phyloP scores from a whole-genome alignment of 116 monocot species.

The Trichopus zeylanicus region DNA sequence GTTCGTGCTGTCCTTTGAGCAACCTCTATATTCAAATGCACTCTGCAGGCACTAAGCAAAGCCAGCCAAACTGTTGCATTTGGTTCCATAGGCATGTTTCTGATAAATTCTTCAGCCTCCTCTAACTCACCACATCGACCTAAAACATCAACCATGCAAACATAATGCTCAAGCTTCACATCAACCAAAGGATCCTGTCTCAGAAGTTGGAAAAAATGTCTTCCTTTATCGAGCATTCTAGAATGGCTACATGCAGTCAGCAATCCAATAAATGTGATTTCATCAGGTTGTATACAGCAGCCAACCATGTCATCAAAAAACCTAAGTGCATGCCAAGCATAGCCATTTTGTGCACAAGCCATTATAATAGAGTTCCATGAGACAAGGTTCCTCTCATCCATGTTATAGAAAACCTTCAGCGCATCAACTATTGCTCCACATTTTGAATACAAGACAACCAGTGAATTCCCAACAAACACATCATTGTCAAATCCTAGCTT shows the following conservation, averaged over 20 bases:
- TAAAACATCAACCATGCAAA: conserved; percentile 72
- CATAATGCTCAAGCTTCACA: conserved; percentile 53
- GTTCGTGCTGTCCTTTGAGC: conserved; percentile 43
- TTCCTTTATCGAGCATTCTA: conserved; percentile 63
- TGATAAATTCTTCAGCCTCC: conserved; percentile 64
- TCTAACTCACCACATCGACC: conserved; percentile 59
- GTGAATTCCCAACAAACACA: conserved; percentile 71
- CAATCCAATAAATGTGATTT: conserved; percentile 67
- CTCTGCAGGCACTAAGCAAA: conserved; percentile 63
- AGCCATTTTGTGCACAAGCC: conserved; percentile 70
- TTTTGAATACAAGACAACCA: conserved; percentile 65
- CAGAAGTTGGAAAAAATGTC: conserved; percentile 39
- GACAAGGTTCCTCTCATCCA: conserved; percentile 51
- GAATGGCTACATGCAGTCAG: conserved; percentile 77
- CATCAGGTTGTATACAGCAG: conserved; percentile 43
- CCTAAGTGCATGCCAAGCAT: conserved; percentile 29
- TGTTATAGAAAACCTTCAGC: conserved; percentile 33
- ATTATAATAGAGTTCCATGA: conserved; percentile 78
- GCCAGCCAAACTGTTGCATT: conserved; percentile 59
- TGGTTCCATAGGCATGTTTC: conserved; percentile 39
- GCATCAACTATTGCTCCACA: conserved; percentile 56
- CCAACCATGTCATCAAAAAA: conserved; percentile 44
- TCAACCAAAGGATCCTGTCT: conserved; percentile 25
- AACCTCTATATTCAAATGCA: conserved; percentile 36
- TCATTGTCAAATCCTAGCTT: conserved; percentile 49